Conservation (phyloP, 257 asterid species). For the Orobanche coerulescens region DNA sequence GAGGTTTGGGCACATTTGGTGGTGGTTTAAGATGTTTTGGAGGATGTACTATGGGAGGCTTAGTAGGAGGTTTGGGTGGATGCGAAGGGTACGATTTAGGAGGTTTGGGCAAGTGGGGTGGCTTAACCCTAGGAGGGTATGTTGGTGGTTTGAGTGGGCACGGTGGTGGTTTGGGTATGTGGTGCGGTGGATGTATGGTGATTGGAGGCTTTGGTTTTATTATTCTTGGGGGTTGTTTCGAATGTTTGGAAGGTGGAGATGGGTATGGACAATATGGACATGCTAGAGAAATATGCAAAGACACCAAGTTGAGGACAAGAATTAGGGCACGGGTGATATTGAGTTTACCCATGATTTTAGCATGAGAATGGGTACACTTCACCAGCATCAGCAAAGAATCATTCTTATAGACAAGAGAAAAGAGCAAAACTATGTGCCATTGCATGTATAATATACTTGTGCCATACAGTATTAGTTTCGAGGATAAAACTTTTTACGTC, state of each 20-base stretch:
- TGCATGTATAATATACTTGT: too few relatives aligned
- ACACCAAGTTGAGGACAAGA: constrained; percentile 37
- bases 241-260: constrained; percentile 28
- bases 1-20: constrained; percentile 2
- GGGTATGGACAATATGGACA: constrained; percentile 58
- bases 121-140: not conserved
- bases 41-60: constrained; percentile 22
- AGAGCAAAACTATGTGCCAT: constrained; percentile 23
- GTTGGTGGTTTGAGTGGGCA: not conserved
- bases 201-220: constrained; percentile 7
- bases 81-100: constrained; percentile 9
- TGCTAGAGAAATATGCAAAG: constrained; percentile 38
- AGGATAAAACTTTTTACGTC: too few relatives aligned
- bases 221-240: constrained; percentile 22
- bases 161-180: constrained; percentile 11
- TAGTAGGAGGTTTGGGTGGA: constrained; percentile 19
- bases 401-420: constrained; percentile 22
- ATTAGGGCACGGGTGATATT: constrained; percentile 18
- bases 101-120: constrained; percentile 13
- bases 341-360: constrained; percentile 26
- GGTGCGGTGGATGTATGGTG: constrained; percentile 9
- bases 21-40: constrained; percentile 16
- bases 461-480: too few relatives aligned
- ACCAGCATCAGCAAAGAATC: not conserved
- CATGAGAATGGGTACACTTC: not conserved